Conservation (phyloP, 2,329 filamentous ascomycete species). For the Orbilia javanica region DNA sequence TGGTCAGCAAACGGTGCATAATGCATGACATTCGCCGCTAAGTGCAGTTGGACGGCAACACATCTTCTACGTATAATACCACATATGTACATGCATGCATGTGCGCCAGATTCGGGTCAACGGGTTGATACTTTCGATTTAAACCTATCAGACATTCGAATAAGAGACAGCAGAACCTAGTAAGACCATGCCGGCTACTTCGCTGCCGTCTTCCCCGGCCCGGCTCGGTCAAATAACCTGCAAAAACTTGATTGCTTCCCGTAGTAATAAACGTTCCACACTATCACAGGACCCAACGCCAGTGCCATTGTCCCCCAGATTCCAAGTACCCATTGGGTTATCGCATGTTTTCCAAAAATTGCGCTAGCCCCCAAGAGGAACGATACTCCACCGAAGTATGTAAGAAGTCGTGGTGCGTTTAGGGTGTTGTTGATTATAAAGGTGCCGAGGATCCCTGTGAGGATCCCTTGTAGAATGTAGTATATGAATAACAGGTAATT, state of each 20-base stretch:
- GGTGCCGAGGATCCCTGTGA: conserved; percentile 8
- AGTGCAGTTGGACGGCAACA: neutral
- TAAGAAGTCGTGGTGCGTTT: conserved; percentile 11
- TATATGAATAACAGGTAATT: conserved; percentile 25
- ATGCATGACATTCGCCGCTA: neutral
- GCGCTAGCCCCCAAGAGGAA: conserved; percentile 31
- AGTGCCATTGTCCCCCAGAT: conserved; percentile 26
- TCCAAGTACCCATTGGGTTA: conserved; percentile 26
- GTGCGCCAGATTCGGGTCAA: neutral
- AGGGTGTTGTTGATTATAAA: conserved; percentile 25
- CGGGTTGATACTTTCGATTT: neutral
- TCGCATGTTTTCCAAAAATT: conserved; percentile 24
- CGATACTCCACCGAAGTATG: conserved; percentile 21
- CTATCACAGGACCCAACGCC: conserved; percentile 7
- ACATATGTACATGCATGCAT: neutral
- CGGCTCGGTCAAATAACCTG: conserved; percentile 14
- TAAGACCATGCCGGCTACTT: neutral
- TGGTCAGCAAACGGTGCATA: conserved; percentile 19
- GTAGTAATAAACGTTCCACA: conserved; percentile 30
- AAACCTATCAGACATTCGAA: neutral
- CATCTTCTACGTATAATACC: neutral
- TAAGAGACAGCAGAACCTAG: neutral
- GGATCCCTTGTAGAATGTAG: conserved; percentile 26
- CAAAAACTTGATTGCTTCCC: conserved; percentile 22
- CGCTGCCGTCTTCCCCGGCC: neutral